Evolutionary conservation across 1,139 yeast species (phyloP).

Genomic region (Magnusiomyces clavatus): DNA sequence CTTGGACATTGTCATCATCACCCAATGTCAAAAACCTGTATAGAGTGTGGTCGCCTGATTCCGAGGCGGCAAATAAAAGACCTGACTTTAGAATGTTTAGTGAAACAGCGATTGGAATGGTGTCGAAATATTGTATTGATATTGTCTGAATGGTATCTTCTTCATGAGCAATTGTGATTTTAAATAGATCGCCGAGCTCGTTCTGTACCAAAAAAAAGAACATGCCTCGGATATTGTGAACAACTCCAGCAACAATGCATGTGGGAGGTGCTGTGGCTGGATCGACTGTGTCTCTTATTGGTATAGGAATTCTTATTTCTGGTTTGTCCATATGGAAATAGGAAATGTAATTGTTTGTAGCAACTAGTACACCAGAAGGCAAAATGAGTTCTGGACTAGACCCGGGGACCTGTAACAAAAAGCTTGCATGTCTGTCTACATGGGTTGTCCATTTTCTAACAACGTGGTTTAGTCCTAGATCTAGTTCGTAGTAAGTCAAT

Average conservation of each 20-base stretch:
- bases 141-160: constrained; percentile 34
- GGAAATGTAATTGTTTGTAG: constrained; percentile 40
- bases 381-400: constrained; percentile 42
- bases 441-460: constrained; percentile 42
- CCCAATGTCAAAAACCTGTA: constrained; percentile 79
- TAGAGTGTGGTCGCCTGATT: constrained; percentile 52
- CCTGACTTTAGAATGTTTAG: constrained; percentile 68
- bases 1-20: constrained; percentile 36
- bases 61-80: constrained; percentile 59
- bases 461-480: constrained; percentile 76
- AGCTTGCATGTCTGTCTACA: constrained; percentile 38
- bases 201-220: constrained; percentile 72
- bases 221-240: constrained; percentile 40
- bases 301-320: constrained; percentile 39
- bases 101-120: constrained; percentile 51
- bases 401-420: constrained; percentile 42
- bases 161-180: constrained; percentile 45
- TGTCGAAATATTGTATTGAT: constrained; percentile 63
- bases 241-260: constrained; percentile 47
- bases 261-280: constrained; percentile 26
- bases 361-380: constrained; percentile 54
- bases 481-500: constrained; percentile 69
- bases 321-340: constrained; percentile 37
- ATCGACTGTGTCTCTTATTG: constrained; percentile 14
- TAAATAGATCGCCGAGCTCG: constrained; percentile 69